phyloP scores from a whole-genome alignment of 1,284 basidiomycete genomes.

The Heimioporus retisporus region DNA sequence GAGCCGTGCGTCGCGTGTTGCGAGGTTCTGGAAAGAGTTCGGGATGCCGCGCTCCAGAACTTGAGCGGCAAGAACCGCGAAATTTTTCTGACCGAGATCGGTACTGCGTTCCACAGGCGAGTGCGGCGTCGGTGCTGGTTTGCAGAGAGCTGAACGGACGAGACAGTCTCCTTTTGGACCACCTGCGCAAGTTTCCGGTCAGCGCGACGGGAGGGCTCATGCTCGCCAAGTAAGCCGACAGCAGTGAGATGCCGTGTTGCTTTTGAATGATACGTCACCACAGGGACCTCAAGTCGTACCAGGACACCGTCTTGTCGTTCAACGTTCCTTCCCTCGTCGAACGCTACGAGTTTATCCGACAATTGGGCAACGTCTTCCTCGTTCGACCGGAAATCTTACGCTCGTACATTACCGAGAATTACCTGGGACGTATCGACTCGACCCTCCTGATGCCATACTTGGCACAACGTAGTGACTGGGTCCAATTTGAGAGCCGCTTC shows the following conservation, averaged over 20 bases:
- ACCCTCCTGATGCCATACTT: conserved; percentile 93
- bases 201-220: conserved; percentile 97
- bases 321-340: conserved; percentile 88
- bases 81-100: conserved; percentile 93
- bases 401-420: conserved; percentile 93
- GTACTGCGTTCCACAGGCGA: conserved; percentile 93
- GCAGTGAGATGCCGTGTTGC: conserved; percentile 1
- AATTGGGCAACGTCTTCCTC: conserved; percentile 97
- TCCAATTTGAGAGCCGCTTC: conserved; percentile 81
- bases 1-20: conserved; percentile 95
- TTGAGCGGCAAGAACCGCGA: conserved; percentile 95
- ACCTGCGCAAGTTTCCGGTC: conserved; percentile 96
- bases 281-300: conserved; percentile 97
- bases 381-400: conserved; percentile 94
- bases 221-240: conserved; percentile 88
- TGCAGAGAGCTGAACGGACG: conserved; percentile 19
- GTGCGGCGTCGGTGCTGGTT: conserved; percentile 22
- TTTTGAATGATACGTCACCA: conserved; percentile 10
- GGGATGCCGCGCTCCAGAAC: conserved; percentile 77
- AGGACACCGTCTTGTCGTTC: conserved; percentile 90
- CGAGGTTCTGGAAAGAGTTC: conserved; percentile 85
- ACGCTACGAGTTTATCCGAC: conserved; percentile 98
- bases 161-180: conserved; percentile 89
- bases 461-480: conserved; percentile 91
- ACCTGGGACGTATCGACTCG: conserved; percentile 92